A percentile compares a stretch with the other conserved stretches of the same genome.
These are phyloP conservation scores for Lachancea nothofagi DNA, from an alignment of 805 yeast genomes.

Conservation along the genomic window DNA sequence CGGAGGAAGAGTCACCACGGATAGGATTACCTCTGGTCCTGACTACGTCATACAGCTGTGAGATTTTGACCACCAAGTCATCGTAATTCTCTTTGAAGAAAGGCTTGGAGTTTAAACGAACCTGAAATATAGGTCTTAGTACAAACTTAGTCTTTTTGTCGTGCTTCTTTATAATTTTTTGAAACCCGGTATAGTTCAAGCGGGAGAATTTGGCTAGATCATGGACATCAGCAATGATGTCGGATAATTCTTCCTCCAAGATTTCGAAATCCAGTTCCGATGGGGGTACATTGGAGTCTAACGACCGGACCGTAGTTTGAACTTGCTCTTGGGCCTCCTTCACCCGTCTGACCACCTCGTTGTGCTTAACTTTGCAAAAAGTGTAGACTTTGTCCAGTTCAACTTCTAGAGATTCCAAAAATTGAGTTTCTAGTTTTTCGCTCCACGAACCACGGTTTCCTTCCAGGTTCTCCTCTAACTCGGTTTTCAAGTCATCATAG, in stretches of 20 bases:
- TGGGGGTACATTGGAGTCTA: slow-evolving; percentile 45
- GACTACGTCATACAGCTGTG: slow-evolving; percentile 84
- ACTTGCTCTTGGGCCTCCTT: slow-evolving; percentile 75
- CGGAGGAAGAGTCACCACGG: slow-evolving; percentile 94
- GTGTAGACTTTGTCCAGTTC: slow-evolving; percentile 91
- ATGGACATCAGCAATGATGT: slow-evolving; percentile 94
- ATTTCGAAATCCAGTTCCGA: slow-evolving; percentile 65
- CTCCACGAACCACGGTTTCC: slow-evolving; percentile 59
- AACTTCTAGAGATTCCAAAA: slow-evolving; percentile 65
- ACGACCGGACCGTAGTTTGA: slow-evolving; percentile 53
- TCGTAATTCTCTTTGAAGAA: slow-evolving; percentile 95
- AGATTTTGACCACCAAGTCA: slow-evolving; percentile 77
- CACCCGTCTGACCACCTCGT: slow-evolving; percentile 80
- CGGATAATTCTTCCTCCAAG: slow-evolving; percentile 70
- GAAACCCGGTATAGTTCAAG: slow-evolving; percentile 94
- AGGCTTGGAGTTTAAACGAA: slow-evolving; percentile 86
- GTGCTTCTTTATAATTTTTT: slow-evolving; percentile 92
- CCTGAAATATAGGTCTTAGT: slow-evolving; percentile 88
- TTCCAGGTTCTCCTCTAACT: slow-evolving; percentile 62
- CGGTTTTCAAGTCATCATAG: slow-evolving; percentile 85
- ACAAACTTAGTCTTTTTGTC: slow-evolving; percentile 81
- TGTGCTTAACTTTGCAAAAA: slow-evolving; percentile 81
- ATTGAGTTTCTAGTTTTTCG: slow-evolving; percentile 72
- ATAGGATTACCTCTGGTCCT: slow-evolving; percentile 96
- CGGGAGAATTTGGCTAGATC: slow-evolving; percentile 92